phyloP scores from a whole-genome alignment of 106 monocot species.

The Allium sativum region DNA sequence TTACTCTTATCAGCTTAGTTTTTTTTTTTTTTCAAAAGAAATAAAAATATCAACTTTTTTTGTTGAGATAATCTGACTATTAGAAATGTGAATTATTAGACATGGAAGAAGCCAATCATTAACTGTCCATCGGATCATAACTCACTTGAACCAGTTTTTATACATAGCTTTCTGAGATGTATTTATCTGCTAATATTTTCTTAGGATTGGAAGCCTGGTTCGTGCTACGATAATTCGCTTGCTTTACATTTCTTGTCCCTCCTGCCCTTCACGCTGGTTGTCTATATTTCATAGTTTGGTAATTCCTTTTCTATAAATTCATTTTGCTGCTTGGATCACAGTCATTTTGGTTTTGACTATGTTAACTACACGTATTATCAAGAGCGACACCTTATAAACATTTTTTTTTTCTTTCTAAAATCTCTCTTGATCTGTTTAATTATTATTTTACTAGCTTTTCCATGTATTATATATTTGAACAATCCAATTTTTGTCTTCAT shows the following conservation, averaged over 20 bases:
- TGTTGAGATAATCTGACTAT: no score
- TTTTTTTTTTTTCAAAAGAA: no score
- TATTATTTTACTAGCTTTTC: neutral
- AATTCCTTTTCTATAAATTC: neutral
- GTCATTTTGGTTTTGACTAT: no score
- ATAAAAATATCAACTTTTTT: no score
- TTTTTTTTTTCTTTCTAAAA: no score
- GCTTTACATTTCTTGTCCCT: conserved; percentile 75
- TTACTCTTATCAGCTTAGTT: no score
- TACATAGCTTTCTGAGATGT: no score
- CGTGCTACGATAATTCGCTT: conserved; percentile 69
- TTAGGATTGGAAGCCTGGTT: conserved; percentile 75
- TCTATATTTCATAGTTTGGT: conserved; percentile 63
- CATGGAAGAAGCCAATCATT: no score
- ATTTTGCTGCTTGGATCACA: neutral
- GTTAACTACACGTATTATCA: no score
- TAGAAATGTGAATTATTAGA: no score
- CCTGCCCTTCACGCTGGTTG: conserved; percentile 86
- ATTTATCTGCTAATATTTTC: neutral
- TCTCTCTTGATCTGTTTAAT: neutral
- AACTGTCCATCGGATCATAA: no score
- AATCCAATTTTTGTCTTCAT: neutral
- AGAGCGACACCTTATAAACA: neutral
- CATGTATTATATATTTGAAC: neutral
- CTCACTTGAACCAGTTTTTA: no score